Percentiles rank a stretch among this genome's conserved stretches.
phyloP scores from a whole-genome alignment of 345 rosid species.

The Kernera saxatilis region DNA sequence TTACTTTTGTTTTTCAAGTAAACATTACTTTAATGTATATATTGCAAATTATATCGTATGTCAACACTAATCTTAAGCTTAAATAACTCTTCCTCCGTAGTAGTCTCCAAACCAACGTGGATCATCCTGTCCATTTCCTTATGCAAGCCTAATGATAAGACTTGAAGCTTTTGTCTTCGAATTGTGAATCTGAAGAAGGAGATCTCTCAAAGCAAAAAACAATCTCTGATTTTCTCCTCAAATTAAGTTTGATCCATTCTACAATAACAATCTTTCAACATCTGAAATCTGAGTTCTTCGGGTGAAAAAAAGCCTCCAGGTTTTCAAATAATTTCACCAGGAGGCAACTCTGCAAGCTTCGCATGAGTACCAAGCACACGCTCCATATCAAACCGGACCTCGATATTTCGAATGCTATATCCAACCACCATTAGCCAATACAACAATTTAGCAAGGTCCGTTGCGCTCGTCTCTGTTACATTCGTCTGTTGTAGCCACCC shows the following conservation, averaged over 20 bases:
- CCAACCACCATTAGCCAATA: constrained; percentile 98
- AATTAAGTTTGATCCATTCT: background rate
- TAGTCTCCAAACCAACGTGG: too few relatives aligned
- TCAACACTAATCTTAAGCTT: too few relatives aligned
- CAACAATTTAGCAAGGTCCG: constrained; percentile 79
- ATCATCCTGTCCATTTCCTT: too few relatives aligned
- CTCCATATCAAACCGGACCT: constrained; percentile 96
- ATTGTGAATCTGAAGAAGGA: too few relatives aligned
- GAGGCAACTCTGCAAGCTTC: constrained; percentile 83
- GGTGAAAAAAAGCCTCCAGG: background rate
- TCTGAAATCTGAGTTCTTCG: constrained; percentile 4
- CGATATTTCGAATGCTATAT: constrained; percentile 87
- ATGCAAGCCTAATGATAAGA: too few relatives aligned
- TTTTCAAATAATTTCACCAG: constrained; percentile 64
- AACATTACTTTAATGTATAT: too few relatives aligned
- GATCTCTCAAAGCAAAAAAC: background rate
- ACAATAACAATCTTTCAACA: constrained; percentile 6
- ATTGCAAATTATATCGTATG: too few relatives aligned
- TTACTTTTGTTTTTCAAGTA: too few relatives aligned
- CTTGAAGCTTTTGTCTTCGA: too few relatives aligned
- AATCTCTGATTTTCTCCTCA: too few relatives aligned
- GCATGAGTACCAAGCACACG: constrained; percentile 72
- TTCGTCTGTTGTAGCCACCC: constrained; percentile 45
- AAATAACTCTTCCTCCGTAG: too few relatives aligned
- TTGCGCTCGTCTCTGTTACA: constrained; percentile 74